phyloP scores from a whole-genome alignment of 805 yeast genomes.

The Ascoidea rubescens region DNA sequence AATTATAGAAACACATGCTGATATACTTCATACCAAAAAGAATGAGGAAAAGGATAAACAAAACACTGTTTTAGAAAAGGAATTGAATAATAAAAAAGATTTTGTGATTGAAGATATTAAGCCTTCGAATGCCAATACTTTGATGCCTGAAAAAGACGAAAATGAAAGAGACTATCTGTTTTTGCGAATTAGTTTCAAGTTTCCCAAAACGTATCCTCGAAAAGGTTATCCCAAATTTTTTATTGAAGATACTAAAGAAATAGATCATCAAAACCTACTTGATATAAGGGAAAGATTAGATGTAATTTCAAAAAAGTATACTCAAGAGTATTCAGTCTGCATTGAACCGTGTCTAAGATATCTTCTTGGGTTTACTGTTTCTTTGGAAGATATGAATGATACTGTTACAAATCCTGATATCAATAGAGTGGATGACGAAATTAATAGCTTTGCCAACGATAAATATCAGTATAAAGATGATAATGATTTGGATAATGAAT shows the following conservation, averaged over 20 bases:
- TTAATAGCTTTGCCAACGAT: conserved; percentile 12
- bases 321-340: conserved; percentile 49
- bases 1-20: conserved; percentile 16
- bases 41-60: neutral
- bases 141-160: neutral
- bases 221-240: conserved; percentile 35
- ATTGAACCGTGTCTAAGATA: conserved; percentile 67
- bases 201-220: conserved; percentile 65
- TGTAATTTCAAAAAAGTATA: conserved; percentile 41
- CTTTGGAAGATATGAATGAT: neutral
- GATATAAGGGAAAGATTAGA: conserved; percentile 38
- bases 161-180: conserved; percentile 23
- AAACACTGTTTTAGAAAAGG: neutral
- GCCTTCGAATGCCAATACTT: neutral
- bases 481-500: neutral
- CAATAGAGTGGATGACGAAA: conserved; percentile 11
- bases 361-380: neutral
- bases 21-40: neutral
- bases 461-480: too few species aligned
- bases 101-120: too few species aligned
- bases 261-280: conserved; percentile 31
- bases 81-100: neutral
- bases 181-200: conserved; percentile 51
- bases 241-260: conserved; percentile 71
- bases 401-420: neutral